phyloP scores from a whole-genome alignment of 2,329 filamentous ascomycete species.

The Cercospora brassicicola region DNA sequence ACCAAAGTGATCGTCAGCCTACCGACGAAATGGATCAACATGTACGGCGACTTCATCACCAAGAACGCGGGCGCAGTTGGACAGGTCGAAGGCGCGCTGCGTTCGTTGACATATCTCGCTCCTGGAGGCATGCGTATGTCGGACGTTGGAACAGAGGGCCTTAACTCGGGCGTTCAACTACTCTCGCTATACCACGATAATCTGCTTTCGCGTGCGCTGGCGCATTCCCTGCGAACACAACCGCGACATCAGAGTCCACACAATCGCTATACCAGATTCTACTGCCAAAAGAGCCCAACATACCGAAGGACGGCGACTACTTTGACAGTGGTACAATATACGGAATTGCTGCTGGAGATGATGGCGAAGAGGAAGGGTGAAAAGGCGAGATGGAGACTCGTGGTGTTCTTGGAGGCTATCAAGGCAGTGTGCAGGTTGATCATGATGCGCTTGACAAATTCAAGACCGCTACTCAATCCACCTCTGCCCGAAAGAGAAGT shows the following conservation, averaged over 20 bases:
- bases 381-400: constrained; percentile 77
- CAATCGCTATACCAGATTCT: constrained; percentile 64
- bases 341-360: constrained; percentile 97
- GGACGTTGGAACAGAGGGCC: constrained; percentile 88
- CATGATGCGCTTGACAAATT: constrained; percentile 78
- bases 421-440: constrained; percentile 83
- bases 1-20: constrained; percentile 34
- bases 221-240: constrained; percentile 53
- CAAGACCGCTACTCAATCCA: constrained; percentile 77
- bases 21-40: constrained; percentile 43
- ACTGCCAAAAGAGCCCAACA: constrained; percentile 61
- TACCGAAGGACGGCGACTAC: constrained; percentile 81
- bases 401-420: constrained; percentile 78
- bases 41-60: constrained; percentile 87
- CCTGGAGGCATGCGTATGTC: constrained; percentile 87
- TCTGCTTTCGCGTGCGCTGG: constrained; percentile 68
- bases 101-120: constrained; percentile 93
- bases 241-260: constrained; percentile 54
- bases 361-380: constrained; percentile 82
- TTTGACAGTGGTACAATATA: constrained; percentile 89
- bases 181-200: constrained; percentile 91
- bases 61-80: constrained; percentile 92
- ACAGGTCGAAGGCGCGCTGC: constrained; percentile 89
- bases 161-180: constrained; percentile 77
- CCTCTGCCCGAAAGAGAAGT: constrained; percentile 82